Evolutionary conservation across 345 rosid genomes (phyloP).

Genomic region (Iberis pinnata): DNA sequence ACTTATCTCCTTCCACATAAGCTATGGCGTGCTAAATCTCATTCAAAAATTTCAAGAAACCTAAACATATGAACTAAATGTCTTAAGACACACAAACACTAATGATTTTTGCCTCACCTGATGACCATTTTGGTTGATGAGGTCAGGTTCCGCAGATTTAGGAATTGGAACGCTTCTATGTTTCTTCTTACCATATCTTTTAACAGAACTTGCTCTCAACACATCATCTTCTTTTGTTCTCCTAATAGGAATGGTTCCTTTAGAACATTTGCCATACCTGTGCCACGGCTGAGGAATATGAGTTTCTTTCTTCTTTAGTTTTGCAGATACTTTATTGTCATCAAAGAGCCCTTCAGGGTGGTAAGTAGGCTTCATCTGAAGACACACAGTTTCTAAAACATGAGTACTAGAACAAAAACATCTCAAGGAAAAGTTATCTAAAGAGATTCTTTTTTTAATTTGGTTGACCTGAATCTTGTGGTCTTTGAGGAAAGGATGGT

Average conservation of each 20-base stretch:
- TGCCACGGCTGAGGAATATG: slow-evolving; percentile 82
- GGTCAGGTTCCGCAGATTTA: slow-evolving; percentile 76
- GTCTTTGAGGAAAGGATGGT: slow-evolving; percentile 86
- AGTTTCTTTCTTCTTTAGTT: slow-evolving; percentile 43
- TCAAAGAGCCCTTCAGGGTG: slow-evolving; percentile 71
- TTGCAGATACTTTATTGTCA: slow-evolving; percentile 49
- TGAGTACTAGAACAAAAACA: not conserved
- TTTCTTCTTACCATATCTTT: too few species aligned
- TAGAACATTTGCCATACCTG: slow-evolving; percentile 50
- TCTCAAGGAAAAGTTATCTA: not conserved
- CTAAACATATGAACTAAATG: slow-evolving; percentile 6
- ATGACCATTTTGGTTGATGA: slow-evolving; percentile 79
- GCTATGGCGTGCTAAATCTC: slow-evolving; percentile 77
- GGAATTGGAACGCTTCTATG: slow-evolving; percentile 66
- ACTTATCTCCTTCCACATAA: slow-evolving; percentile 80
- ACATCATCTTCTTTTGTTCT: too few species aligned
- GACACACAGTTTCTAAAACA: slow-evolving; percentile 8
- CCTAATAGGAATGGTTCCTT: slow-evolving; percentile 61
- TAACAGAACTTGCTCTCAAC: too few species aligned
- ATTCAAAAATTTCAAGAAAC: not conserved
- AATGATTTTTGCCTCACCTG: slow-evolving; percentile 42
- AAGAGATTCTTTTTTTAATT: not conserved
- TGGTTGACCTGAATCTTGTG: slow-evolving; percentile 77
- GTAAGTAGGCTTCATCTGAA: slow-evolving; percentile 75
- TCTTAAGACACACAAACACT: not conserved